Evolutionary conservation across 2,329 filamentous ascomycete genomes (phyloP).

Genomic region (Apiospora malaysiana): DNA sequence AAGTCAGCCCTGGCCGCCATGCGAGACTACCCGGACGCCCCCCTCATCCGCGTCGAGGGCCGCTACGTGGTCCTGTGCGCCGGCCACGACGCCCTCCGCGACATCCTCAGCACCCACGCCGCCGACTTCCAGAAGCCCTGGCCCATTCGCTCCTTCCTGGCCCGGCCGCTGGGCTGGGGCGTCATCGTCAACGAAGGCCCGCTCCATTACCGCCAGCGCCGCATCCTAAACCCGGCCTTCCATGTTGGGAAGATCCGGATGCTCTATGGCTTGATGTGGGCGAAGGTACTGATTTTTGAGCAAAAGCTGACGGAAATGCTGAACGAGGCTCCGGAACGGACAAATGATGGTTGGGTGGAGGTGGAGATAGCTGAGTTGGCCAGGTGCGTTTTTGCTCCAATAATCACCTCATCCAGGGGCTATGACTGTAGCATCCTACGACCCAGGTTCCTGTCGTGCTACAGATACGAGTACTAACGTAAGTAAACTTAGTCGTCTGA

Average conservation of each 20-base stretch:
- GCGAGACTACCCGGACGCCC: not conserved
- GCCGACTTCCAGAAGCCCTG: constrained; percentile 73
- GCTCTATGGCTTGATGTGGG: not conserved
- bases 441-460: too few species aligned
- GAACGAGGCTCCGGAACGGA: constrained; percentile 49
- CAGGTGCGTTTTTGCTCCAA: too few species aligned
- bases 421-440: too few species aligned
- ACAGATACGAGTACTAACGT: too few species aligned
- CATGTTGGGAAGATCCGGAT: not conserved
- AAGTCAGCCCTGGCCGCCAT: not conserved
- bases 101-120: constrained; percentile 70
- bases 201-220: constrained; percentile 67
- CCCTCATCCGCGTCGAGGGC: not conserved
- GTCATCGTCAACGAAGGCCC: constrained; percentile 87
- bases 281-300: constrained; percentile 56
- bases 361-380: not conserved
- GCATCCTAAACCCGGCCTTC: constrained; percentile 75
- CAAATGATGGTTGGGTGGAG: not conserved
- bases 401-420: too few species aligned
- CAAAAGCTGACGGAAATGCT: constrained; percentile 85
- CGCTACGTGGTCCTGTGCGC: constrained; percentile 47
- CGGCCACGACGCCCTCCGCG: constrained; percentile 67
- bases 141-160: constrained; percentile 59
- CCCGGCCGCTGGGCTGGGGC: constrained; percentile 71
- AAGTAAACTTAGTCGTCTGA: constrained; percentile 64